Evolutionary conservation across 768 basidiomycete species (phyloP).

Genomic region (Kwoniella mangroviensis): DNA sequence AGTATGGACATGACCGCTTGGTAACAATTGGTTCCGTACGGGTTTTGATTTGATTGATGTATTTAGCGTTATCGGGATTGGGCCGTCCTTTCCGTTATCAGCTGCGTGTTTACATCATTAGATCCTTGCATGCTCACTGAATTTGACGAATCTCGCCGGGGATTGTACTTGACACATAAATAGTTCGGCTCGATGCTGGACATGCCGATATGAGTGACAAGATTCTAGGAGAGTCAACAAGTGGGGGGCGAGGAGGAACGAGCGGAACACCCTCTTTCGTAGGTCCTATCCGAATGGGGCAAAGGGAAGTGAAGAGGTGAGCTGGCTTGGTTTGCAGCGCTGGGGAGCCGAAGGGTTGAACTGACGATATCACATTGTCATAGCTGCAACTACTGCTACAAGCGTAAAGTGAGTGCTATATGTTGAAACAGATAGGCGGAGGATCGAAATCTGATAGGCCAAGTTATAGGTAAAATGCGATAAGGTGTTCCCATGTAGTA

Average conservation of each 20-base stretch:
- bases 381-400: constrained; percentile 32
- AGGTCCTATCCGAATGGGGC: constrained; percentile 19
- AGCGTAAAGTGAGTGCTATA: constrained; percentile 20
- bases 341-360: not conserved
- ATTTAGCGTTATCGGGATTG: not conserved
- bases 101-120: not conserved
- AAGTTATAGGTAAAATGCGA: constrained; percentile 27
- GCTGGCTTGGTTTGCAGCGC: not conserved
- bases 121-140: too few species aligned
- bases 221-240: not conserved
- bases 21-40: not conserved
- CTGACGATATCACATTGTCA: not conserved
- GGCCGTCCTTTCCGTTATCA: constrained; percentile 1
- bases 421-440: not conserved
- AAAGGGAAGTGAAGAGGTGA: constrained; percentile 30
- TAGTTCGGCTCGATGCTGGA: not conserved
- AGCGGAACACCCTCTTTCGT: not conserved
- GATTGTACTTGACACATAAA: not conserved
- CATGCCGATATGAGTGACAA: not conserved
- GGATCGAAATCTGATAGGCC: not conserved
- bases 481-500: constrained; percentile 27
- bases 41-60: not conserved
- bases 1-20: too few species aligned
- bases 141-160: not conserved
- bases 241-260: not conserved